Evolutionary conservation across 1,139 yeast genomes (phyloP).

Genomic region (Hyphopichia buzzinii): DNA sequence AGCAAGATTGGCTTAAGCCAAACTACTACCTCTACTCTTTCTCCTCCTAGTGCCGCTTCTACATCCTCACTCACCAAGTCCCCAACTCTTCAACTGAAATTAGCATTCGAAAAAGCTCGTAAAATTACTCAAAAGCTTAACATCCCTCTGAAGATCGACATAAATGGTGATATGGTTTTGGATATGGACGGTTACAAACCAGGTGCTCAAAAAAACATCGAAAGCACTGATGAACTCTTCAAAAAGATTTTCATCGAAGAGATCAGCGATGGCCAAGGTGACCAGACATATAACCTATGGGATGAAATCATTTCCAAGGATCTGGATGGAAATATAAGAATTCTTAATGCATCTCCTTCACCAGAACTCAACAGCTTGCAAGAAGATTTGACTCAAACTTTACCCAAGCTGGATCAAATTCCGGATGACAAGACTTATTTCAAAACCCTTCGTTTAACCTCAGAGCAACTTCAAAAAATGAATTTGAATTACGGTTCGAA

Average conservation of each 20-base stretch:
- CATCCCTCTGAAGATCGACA: constrained; percentile 85
- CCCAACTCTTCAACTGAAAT: constrained; percentile 28
- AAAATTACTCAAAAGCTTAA: constrained; percentile 71
- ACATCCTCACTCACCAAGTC: constrained; percentile 15
- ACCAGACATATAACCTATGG: constrained; percentile 30
- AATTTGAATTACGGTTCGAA: constrained; percentile 79
- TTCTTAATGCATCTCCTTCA: constrained; percentile 26
- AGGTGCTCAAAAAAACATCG: constrained; percentile 65
- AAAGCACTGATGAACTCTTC: constrained; percentile 67
- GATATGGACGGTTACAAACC: constrained; percentile 98
- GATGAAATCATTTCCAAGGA: constrained; percentile 49
- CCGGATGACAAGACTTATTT: constrained; percentile 51
- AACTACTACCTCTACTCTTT: constrained; percentile 11
- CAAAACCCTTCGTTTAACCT: constrained; percentile 85
- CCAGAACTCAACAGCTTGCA: constrained; percentile 9
- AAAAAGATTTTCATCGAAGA: constrained; percentile 68
- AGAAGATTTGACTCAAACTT: constrained; percentile 6
- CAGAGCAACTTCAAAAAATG: constrained; percentile 79
- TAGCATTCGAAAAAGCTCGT: constrained; percentile 63
- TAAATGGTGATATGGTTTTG: constrained; percentile 84
- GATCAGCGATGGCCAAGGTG: constrained; percentile 23
- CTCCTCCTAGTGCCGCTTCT: constrained; percentile 10
- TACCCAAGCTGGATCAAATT: neutral
- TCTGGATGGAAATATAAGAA: constrained; percentile 70
- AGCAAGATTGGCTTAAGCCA: constrained; percentile 16